These are phyloP conservation scores for Echinosophora koreensis DNA, from an alignment of 306 rosid species.

Conservation along the genomic window DNA sequence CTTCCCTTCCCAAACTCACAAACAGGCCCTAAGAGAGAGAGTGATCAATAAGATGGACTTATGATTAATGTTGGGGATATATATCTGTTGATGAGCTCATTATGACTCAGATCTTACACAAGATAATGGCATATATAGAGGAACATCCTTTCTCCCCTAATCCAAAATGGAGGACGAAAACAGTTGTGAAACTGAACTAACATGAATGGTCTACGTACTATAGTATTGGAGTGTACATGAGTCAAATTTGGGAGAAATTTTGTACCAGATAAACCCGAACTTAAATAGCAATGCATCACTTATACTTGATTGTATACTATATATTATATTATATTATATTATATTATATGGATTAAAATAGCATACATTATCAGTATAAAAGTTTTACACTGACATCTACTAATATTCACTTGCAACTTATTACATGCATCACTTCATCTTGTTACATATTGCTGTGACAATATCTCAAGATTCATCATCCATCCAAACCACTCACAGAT, in stretches of 20 bases:
- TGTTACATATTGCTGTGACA: too few species aligned
- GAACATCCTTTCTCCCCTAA: neutral
- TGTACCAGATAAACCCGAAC: neutral
- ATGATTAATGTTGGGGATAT: constrained; percentile 27
- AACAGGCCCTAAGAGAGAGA: too few species aligned
- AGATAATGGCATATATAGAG: neutral
- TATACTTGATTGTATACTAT: neutral
- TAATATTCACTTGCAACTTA: too few species aligned
- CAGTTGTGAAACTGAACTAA: constrained; percentile 11
- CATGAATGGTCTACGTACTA: neutral
- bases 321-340: too few species aligned
- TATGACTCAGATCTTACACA: constrained; percentile 52
- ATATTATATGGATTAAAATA: too few species aligned
- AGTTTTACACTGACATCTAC: too few species aligned
- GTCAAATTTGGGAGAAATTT: constrained; percentile 20
- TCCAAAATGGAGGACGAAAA: neutral
- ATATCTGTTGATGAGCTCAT: constrained; percentile 47
- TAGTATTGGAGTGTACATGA: neutral
- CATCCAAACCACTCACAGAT: too few species aligned
- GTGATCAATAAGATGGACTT: constrained; percentile 13
- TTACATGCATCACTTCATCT: too few species aligned
- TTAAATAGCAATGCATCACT: neutral
- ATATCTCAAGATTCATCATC: too few species aligned
- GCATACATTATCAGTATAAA: too few species aligned
- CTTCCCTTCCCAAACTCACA: too few species aligned